Percentiles rank a stretch among this genome's conserved stretches.
Conservation (phyloP, 1,284 basidiomycete species). For the Melampsora larici-populina region DNA sequence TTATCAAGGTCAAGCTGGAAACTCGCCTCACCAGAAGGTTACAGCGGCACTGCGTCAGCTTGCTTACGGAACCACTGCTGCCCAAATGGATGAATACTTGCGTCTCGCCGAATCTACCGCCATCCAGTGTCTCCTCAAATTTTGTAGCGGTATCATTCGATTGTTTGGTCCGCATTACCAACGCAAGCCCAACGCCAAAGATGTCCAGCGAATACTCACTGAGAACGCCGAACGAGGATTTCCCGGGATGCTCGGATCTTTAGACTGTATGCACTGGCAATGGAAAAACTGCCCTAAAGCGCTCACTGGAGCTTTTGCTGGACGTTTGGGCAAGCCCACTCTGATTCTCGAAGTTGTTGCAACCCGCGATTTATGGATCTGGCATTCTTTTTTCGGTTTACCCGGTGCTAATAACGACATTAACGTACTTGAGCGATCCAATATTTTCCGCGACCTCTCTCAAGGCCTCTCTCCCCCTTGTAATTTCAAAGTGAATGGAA, state of each 20-base stretch:
- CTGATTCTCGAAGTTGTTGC: too few relatives aligned
- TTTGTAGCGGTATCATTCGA: constrained; percentile 9
- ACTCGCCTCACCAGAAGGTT: constrained; percentile 19
- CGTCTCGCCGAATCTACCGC: constrained; percentile 24
- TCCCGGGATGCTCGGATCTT: background rate
- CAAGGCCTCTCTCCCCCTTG: too few relatives aligned
- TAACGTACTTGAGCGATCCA: too few relatives aligned
- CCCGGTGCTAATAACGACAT: background rate
- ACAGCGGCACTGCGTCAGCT: too few relatives aligned
- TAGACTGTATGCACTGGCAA: too few relatives aligned
- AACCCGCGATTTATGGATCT: too few relatives aligned
- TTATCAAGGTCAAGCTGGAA: constrained; percentile 8
- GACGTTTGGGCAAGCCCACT: too few relatives aligned
- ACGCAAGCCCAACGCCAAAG: background rate
- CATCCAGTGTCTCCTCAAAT: constrained; percentile 11
- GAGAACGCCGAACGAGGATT: background rate
- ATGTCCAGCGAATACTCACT: background rate
- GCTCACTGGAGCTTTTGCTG: too few relatives aligned
- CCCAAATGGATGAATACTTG: constrained; percentile 11
- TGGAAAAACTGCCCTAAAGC: too few relatives aligned
- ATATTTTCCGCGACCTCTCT: too few relatives aligned
- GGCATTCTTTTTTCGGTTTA: background rate
- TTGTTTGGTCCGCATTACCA: constrained; percentile 13
- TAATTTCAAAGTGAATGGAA: too few relatives aligned
- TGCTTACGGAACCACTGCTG: background rate